Conservation (phyloP, 176 grass and related monocot species). For the Dactylis glomerata region DNA sequence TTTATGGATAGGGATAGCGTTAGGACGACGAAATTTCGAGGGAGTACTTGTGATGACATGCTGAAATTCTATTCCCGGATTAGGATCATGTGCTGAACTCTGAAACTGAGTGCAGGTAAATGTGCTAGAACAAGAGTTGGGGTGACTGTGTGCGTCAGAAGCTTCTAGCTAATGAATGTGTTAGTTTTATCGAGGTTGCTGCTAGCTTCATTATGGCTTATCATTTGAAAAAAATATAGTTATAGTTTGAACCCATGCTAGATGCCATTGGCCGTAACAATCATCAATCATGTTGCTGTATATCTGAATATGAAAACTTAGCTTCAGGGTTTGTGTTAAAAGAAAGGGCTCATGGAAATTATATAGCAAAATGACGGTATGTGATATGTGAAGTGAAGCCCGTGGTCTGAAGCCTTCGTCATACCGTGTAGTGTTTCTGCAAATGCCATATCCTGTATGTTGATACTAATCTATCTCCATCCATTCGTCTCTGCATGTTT, state of each 20-base stretch:
- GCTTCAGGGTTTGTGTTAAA: background rate
- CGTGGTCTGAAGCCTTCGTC: background rate
- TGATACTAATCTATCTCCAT: background rate
- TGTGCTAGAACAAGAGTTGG: background rate
- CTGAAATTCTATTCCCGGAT: background rate
- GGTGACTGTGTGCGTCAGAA: background rate
- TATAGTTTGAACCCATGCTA: background rate
- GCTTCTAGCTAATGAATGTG: background rate
- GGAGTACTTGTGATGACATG: background rate
- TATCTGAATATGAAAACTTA: background rate
- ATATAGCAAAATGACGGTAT: background rate
- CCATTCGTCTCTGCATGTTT: constrained; percentile 9
- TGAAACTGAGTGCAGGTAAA: background rate
- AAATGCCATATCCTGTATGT: background rate
- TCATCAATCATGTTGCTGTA: background rate
- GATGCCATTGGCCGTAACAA: background rate
- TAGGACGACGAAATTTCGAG: background rate
- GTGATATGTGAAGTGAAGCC: background rate
- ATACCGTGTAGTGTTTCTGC: background rate
- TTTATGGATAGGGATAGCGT: background rate
- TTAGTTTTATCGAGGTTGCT: background rate
- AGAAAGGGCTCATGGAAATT: background rate
- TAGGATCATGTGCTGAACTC: background rate
- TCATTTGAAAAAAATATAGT: background rate
- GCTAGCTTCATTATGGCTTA: background rate